Percentiles rank a stretch among this genome's conserved stretches.
Conservation (phyloP, 2,329 filamentous ascomycete species). For the Raffaelea arxii region DNA sequence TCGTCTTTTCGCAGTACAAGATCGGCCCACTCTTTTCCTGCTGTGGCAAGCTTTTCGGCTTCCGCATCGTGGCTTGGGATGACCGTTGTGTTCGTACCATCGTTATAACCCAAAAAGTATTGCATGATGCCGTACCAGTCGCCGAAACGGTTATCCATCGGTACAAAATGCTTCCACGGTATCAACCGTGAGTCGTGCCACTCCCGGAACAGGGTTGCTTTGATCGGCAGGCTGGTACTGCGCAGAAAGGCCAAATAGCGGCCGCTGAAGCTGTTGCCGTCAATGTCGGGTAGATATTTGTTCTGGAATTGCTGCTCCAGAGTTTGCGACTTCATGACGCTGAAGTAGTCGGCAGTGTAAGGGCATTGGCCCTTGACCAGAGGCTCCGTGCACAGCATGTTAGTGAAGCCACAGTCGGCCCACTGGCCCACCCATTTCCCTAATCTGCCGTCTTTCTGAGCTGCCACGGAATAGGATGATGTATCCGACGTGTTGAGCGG, state of each 20-base stretch:
- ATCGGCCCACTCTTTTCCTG: constrained; percentile 59
- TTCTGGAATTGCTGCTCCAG: constrained; percentile 45
- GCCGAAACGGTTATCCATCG: constrained; percentile 63
- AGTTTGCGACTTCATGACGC: constrained; percentile 26
- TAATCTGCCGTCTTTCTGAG: constrained; percentile 33
- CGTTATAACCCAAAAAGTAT: constrained; percentile 58
- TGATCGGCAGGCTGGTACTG: constrained; percentile 62
- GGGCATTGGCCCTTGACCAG: constrained; percentile 26
- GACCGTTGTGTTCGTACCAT: no score
- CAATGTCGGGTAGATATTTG: constrained; percentile 69
- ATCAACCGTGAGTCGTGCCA: constrained; percentile 71
- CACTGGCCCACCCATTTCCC: constrained; percentile 39
- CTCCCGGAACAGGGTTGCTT: constrained; percentile 67
- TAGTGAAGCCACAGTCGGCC: constrained; percentile 42
- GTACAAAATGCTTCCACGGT: constrained; percentile 73
- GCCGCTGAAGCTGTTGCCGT: constrained; percentile 55
- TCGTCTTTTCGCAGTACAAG: constrained; percentile 60
- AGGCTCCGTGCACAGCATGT: constrained; percentile 39
- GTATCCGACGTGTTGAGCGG: no score
- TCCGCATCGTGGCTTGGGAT: constrained; percentile 40
- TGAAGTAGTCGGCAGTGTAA: constrained; percentile 39
- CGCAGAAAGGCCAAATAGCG: constrained; percentile 60
- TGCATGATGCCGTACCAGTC: constrained; percentile 66
- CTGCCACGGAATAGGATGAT: constrained; percentile 37
- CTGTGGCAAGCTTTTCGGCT: constrained; percentile 54